These are phyloP conservation scores for Orobanche coerulescens DNA, from an alignment of 257 asterid genomes.

Conservation along the genomic window DNA sequence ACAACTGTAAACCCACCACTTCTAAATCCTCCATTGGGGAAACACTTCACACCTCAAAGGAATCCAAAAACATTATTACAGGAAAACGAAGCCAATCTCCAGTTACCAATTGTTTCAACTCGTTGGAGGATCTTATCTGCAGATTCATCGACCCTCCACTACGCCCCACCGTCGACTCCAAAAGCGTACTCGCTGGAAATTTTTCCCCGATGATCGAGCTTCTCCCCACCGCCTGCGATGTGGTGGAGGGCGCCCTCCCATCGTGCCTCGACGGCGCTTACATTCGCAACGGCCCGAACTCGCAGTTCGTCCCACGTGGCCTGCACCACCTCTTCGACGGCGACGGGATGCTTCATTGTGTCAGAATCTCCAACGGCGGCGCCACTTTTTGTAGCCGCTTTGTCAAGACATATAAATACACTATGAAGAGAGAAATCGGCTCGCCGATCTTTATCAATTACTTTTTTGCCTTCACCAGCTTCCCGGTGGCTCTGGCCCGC, in stretches of 20 bases:
- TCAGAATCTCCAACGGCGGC: conserved; percentile 27
- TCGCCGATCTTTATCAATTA: too few species aligned
- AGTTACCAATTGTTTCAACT: conserved; percentile 10
- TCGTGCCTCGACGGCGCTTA: conserved; percentile 43
- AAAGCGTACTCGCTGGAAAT: conserved; percentile 25
- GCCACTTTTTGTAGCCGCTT: conserved; percentile 37
- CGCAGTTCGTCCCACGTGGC: too few species aligned
- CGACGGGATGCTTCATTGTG: too few species aligned
- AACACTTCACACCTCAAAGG: too few species aligned
- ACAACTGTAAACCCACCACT: too few species aligned
- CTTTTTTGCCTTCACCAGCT: conserved; percentile 34
- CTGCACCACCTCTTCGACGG: too few species aligned
- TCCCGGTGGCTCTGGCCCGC: conserved; percentile 26
- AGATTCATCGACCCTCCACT: conserved; percentile 32
- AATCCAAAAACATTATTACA: too few species aligned
- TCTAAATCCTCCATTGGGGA: neutral
- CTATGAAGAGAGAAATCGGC: conserved; percentile 21
- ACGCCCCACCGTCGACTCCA: conserved; percentile 28
- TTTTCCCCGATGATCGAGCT: conserved; percentile 42
- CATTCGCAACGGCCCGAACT: too few species aligned
- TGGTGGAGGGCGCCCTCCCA: too few species aligned
- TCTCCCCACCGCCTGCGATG: conserved; percentile 43
- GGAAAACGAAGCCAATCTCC: too few species aligned
- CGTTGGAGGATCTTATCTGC: too few species aligned
- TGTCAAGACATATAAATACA: conserved; percentile 42